phyloP scores from a whole-genome alignment of 371 early-diverging fungal species.

The Syncephalastrum contaminatum region DNA sequence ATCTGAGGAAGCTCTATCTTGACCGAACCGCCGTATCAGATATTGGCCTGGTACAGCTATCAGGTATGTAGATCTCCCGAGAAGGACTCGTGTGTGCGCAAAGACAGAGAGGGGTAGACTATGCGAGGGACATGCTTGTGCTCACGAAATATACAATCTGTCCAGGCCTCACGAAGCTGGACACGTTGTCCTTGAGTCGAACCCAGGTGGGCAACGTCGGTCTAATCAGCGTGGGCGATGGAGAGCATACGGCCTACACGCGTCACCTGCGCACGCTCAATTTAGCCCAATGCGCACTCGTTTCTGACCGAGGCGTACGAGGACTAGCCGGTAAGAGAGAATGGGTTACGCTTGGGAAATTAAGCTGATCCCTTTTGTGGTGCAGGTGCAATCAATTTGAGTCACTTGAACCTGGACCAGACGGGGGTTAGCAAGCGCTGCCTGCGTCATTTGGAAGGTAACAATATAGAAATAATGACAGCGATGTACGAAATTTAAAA shows the following conservation, averaged over 20 bases:
- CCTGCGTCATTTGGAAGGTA: conserved; percentile 32
- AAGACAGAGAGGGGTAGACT: too few species aligned
- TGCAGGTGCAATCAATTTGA: conserved; percentile 37
- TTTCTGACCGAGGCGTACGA: conserved; percentile 30
- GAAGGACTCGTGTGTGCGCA: not conserved
- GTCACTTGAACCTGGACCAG: conserved; percentile 39
- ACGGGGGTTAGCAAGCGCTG: conserved; percentile 35
- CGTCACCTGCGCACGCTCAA: conserved; percentile 30
- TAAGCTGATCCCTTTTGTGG: conserved; percentile 6
- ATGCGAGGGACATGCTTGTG: not conserved
- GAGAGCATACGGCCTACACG: conserved; percentile 25
- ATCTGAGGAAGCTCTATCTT: conserved; percentile 36
- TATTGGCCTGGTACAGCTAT: conserved; percentile 22
- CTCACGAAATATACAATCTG: not conserved
- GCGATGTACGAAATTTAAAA: not conserved
- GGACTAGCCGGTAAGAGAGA: conserved; percentile 25
- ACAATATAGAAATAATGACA: conserved; percentile 2
- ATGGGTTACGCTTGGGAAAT: not conserved
- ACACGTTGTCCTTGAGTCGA: conserved; percentile 28
- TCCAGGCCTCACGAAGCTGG: conserved; percentile 25
- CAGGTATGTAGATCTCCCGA: conserved; percentile 11
- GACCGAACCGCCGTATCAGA: conserved; percentile 40
- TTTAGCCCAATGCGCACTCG: conserved; percentile 23
- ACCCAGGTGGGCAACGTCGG: conserved; percentile 18
- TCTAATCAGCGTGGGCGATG: conserved; percentile 19